phyloP scores from a whole-genome alignment of 805 yeast species.

The Saturnispora sekii region DNA sequence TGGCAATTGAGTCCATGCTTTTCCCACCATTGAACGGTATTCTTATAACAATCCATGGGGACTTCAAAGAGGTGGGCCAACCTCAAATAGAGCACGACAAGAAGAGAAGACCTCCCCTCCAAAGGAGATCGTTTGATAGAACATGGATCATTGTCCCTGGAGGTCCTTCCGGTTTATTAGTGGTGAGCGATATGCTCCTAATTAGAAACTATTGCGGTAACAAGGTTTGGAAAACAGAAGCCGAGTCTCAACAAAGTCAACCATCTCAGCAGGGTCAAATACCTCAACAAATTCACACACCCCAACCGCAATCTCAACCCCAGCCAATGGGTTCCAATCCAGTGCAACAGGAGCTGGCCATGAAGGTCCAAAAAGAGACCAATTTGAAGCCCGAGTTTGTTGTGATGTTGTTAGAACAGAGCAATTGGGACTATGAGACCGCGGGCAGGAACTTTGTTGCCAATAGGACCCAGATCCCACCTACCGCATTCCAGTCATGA shows the following conservation, averaged over 20 bases:
- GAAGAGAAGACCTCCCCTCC: slow-evolving; percentile 20
- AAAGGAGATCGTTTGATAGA: slow-evolving; percentile 77
- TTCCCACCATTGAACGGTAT: slow-evolving; percentile 67
- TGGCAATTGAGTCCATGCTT: slow-evolving; percentile 69
- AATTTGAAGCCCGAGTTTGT: slow-evolving; percentile 72
- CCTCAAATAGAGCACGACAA: slow-evolving; percentile 9
- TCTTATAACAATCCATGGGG: slow-evolving; percentile 75
- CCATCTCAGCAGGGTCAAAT: neutral
- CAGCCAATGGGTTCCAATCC: slow-evolving; percentile 37
- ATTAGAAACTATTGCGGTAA: slow-evolving; percentile 50
- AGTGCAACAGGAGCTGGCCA: slow-evolving; percentile 53
- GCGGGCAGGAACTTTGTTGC: slow-evolving; percentile 65
- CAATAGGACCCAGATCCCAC: slow-evolving; percentile 45
- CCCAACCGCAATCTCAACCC: slow-evolving; percentile 12
- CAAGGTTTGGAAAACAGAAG: slow-evolving; percentile 41
- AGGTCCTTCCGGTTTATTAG: slow-evolving; percentile 57
- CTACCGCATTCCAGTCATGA: slow-evolving; percentile 35
- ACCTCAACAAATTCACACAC: neutral
- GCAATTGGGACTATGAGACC: slow-evolving; percentile 67
- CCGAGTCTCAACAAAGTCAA: too few relatives aligned
- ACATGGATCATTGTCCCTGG: slow-evolving; percentile 66
- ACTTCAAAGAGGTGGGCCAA: slow-evolving; percentile 54
- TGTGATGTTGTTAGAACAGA: slow-evolving; percentile 76
- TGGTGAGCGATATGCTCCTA: slow-evolving; percentile 76
- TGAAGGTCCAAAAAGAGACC: slow-evolving; percentile 61